Conservation (phyloP, 2,329 filamentous ascomycete genomes). For the Chaetomium strumarium region DNA sequence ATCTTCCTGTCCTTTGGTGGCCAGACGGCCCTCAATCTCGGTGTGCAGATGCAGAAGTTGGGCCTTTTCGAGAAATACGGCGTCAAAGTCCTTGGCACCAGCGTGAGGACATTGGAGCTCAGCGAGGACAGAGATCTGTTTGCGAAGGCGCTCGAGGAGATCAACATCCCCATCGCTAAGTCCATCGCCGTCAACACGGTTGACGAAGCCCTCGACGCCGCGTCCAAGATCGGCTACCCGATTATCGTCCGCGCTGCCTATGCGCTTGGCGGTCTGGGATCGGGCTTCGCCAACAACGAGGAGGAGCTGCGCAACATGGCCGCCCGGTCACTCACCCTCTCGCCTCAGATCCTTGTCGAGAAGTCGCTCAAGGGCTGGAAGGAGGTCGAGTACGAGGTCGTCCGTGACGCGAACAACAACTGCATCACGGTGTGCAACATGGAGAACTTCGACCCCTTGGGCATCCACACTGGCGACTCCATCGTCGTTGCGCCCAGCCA, state of each 20-base stretch:
- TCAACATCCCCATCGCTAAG: conserved; percentile 94
- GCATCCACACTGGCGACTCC: conserved; percentile 96
- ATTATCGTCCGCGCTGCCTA: conserved; percentile 98
- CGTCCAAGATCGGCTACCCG: conserved; percentile 82
- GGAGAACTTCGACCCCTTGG: conserved; percentile 97
- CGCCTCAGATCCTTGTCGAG: conserved; percentile 94
- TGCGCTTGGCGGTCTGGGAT: conserved; percentile 90
- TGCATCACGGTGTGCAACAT: conserved; percentile 99
- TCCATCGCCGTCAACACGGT: conserved; percentile 88
- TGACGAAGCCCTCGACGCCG: conserved; percentile 86
- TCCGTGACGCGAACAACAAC: conserved; percentile 95
- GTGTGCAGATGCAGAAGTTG: conserved; percentile 95
- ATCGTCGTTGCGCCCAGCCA: conserved; percentile 97
- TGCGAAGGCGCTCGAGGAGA: conserved; percentile 91
- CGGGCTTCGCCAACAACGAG: conserved; percentile 88
- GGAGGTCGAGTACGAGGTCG: conserved; percentile 97
- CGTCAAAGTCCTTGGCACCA: conserved; percentile 92
- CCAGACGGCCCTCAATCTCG: conserved; percentile 92
- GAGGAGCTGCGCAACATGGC: conserved; percentile 93
- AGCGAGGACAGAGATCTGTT: conserved; percentile 96
- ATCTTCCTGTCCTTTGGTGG: conserved; percentile 97
- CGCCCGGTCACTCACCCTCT: conserved; percentile 84
- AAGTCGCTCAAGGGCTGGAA: conserved; percentile 99
- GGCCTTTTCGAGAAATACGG: conserved; percentile 93
- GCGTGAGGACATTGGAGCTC: conserved; percentile 87